Conservation (phyloP, 345 rosid genomes). For the Lepidium sativum region DNA sequence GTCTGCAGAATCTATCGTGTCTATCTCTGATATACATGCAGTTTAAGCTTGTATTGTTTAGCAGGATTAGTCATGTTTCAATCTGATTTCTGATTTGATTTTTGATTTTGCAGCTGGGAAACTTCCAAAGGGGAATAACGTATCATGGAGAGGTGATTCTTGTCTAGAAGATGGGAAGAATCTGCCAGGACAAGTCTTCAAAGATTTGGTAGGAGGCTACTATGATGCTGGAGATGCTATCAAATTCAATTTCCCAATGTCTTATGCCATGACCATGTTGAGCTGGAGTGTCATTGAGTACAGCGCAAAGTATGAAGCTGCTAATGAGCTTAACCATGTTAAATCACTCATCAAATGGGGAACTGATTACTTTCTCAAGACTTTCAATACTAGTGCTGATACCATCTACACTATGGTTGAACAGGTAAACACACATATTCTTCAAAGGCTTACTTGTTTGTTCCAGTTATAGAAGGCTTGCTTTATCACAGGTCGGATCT, state of each 20-base stretch:
- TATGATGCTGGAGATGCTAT: slow-evolving; percentile 96
- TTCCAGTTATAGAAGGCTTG: background rate
- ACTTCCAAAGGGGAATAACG: slow-evolving; percentile 62
- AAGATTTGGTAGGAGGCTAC: slow-evolving; percentile 70
- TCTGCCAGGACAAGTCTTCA: slow-evolving; percentile 26
- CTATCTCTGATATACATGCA: no score
- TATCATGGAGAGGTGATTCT: slow-evolving; percentile 80
- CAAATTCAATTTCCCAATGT: slow-evolving; percentile 71
- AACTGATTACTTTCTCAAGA: slow-evolving; percentile 75
- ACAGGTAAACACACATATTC: slow-evolving; percentile 36
- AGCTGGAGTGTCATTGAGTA: slow-evolving; percentile 98
- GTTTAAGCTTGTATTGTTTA: no score
- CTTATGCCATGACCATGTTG: slow-evolving; percentile 86
- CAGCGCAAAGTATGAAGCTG: slow-evolving; percentile 77
- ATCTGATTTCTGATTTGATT: background rate
- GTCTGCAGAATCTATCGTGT: background rate
- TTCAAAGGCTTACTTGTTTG: background rate
- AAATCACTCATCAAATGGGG: slow-evolving; percentile 93
- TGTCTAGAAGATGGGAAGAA: slow-evolving; percentile 67
- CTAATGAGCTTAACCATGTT: slow-evolving; percentile 77
- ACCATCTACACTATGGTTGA: slow-evolving; percentile 39
- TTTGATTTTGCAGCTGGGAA: slow-evolving; percentile 65
- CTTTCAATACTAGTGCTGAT: slow-evolving; percentile 69
- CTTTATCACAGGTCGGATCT: slow-evolving; percentile 45
- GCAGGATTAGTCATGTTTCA: background rate